Percentiles rank a stretch among this genome's conserved stretches.
These are phyloP conservation scores for Blastobotrys apis DNA, from an alignment of 1,139 yeast genomes.

Conservation along the genomic window DNA sequence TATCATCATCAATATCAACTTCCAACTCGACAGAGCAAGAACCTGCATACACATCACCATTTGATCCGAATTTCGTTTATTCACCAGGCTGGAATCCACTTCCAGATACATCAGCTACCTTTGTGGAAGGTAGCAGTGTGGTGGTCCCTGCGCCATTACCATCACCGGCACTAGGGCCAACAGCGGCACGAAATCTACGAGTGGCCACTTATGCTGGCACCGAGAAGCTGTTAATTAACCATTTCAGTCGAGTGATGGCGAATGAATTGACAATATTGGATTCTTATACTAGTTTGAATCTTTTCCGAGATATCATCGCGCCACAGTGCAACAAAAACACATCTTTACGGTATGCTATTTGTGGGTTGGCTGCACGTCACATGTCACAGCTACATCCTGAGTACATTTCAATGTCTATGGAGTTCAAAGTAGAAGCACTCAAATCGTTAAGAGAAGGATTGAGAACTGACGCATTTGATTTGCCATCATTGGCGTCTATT, in stretches of 20 bases:
- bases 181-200: conserved; percentile 3
- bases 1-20: too few relatives aligned
- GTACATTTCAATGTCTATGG: conserved; percentile 16
- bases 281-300: conserved; percentile 11
- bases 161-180: conserved; percentile 3
- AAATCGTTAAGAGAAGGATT: conserved; percentile 17
- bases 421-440: conserved; percentile 23
- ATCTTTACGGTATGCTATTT: conserved; percentile 19
- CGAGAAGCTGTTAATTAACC: conserved; percentile 15
- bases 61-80: conserved; percentile 2
- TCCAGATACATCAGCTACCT: not conserved
- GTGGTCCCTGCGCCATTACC: not conserved
- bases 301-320: conserved; percentile 12
- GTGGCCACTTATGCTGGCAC: conserved; percentile 8
- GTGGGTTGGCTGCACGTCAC: conserved; percentile 21
- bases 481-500: conserved; percentile 19
- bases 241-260: conserved; percentile 18
- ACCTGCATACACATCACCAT: not conserved
- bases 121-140: not conserved
- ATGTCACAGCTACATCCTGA: conserved; percentile 17
- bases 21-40: too few relatives aligned
- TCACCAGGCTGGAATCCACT: conserved; percentile 2
- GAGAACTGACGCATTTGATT: conserved; percentile 13
- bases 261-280: conserved; percentile 19
- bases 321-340: conserved; percentile 8